These are phyloP conservation scores for Trichosanthes truncata DNA, from an alignment of 306 rosid species.

Conservation along the genomic window DNA sequence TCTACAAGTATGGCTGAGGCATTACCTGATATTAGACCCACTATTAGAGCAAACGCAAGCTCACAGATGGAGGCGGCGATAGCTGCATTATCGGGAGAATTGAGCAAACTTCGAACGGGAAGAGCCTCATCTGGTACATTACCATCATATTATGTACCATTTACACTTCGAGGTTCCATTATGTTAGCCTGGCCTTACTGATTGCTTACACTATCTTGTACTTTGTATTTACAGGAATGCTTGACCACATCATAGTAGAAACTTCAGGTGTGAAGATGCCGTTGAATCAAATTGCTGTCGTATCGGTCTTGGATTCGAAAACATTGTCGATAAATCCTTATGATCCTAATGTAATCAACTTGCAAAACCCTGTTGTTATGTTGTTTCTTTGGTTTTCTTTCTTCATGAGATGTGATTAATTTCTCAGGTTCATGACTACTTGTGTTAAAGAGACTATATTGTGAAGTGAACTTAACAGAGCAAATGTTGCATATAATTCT, in stretches of 20 bases:
- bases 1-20: constrained; percentile 40
- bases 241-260: constrained; percentile 90
- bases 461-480: neutral
- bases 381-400: neutral
- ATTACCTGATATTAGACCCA: constrained; percentile 54
- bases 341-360: constrained; percentile 54
- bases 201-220: neutral
- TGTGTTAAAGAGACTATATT: neutral
- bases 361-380: neutral
- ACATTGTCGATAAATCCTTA: constrained; percentile 82
- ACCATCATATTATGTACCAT: neutral
- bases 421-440: neutral
- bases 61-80: constrained; percentile 83
- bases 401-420: neutral
- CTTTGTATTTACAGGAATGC: constrained; percentile 56
- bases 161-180: neutral
- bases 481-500: neutral
- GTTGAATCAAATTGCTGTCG: constrained; percentile 69
- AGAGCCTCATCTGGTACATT: constrained; percentile 84
- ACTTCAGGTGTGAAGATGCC: constrained; percentile 72
- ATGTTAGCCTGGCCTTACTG: neutral
- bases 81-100: constrained; percentile 56
- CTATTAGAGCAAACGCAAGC: constrained; percentile 50
- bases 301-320: constrained; percentile 72
- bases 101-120: constrained; percentile 75